These are phyloP conservation scores for Linaria vulgaris DNA, from an alignment of 257 asterid genomes.

Conservation along the genomic window DNA sequence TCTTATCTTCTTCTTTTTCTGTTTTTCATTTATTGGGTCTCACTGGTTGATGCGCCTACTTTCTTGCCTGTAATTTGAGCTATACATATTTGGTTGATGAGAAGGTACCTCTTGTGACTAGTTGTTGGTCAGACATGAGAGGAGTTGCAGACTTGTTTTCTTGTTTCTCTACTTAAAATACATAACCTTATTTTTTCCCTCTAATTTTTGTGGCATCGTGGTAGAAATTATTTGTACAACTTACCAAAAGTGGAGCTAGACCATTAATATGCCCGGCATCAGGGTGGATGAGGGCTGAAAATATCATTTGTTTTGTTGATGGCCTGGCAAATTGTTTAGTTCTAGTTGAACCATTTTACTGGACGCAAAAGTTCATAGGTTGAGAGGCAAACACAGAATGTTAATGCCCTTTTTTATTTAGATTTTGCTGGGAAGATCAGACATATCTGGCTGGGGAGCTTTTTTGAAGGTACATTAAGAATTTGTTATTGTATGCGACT, in stretches of 20 bases:
- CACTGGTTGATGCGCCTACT: neutral
- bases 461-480: constrained; percentile 76
- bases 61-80: too few species aligned
- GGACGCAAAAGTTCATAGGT: too few species aligned
- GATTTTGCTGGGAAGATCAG: constrained; percentile 94
- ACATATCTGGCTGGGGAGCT: constrained; percentile 99
- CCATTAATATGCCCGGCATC: neutral
- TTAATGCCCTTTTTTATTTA: constrained; percentile 24
- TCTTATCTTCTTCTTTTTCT: too few species aligned
- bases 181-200: constrained; percentile 9
- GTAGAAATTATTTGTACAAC: constrained; percentile 7
- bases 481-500: constrained; percentile 11
- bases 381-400: too few species aligned
- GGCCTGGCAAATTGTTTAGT: constrained; percentile 12
- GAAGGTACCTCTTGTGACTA: constrained; percentile 9
- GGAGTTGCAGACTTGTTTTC: neutral
- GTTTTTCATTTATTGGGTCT: neutral
- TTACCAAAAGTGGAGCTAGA: neutral
- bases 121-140: neutral
- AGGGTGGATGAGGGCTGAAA: neutral
- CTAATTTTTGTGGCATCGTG: neutral
- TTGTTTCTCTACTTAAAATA: neutral
- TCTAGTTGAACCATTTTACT: neutral
- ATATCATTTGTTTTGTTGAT: neutral
- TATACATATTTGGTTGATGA: constrained; percentile 3